Percentiles rank a stretch among this genome's conserved stretches.
Conservation (phyloP, 257 asterid species). For the Vinca minor region DNA sequence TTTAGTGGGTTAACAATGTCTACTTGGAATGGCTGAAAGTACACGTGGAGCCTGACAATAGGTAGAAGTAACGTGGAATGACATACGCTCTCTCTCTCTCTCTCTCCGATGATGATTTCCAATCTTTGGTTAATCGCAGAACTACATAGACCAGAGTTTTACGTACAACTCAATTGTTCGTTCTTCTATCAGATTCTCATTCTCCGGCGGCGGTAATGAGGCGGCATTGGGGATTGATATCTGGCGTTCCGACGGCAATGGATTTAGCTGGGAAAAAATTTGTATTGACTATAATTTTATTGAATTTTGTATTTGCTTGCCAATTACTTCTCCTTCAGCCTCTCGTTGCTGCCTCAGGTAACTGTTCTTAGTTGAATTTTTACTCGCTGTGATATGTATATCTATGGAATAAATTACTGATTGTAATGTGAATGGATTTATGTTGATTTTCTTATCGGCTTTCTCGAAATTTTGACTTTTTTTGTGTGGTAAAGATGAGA, state of each 20-base stretch:
- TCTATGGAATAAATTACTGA: not conserved
- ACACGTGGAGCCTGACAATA: conserved; percentile 40
- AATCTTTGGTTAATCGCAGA: too few species aligned
- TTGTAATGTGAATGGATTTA: not conserved
- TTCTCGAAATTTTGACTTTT: not conserved
- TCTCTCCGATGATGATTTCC: too few species aligned
- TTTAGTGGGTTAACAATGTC: too few species aligned
- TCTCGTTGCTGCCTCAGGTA: conserved; percentile 66
- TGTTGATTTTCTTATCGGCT: not conserved
- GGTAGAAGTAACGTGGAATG: conserved; percentile 45
- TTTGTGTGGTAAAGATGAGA: not conserved
- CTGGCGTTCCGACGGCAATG: conserved; percentile 11
- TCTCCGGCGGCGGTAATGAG: conserved; percentile 1
- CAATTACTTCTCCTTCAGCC: conserved; percentile 76
- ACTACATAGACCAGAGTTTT: too few species aligned
- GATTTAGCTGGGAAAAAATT: conserved; percentile 64
- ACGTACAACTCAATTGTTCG: too few species aligned
- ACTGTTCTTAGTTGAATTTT: not conserved
- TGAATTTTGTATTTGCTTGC: conserved; percentile 66
- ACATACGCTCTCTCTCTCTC: conserved; percentile 15
- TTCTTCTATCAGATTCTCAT: not conserved
- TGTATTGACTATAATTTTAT: conserved; percentile 30
- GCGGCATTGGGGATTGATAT: conserved; percentile 38
- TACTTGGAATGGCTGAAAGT: too few species aligned
- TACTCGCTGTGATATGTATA: not conserved